Evolutionary conservation across 2,329 filamentous ascomycete species (phyloP).

Genomic region (Sarocladium strictum): DNA sequence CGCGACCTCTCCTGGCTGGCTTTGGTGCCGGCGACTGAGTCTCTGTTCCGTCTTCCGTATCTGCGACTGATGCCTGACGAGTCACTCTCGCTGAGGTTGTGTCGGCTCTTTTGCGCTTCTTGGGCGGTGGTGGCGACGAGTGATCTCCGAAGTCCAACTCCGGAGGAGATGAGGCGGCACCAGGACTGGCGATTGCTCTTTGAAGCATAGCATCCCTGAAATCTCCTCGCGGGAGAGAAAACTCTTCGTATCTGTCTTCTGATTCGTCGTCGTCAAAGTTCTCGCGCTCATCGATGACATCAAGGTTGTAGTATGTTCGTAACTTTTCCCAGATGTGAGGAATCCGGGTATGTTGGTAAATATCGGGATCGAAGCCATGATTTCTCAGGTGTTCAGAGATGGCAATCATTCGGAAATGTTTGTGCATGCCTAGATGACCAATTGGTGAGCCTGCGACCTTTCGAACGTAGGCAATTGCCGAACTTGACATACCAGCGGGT

Average conservation of each 20-base stretch:
- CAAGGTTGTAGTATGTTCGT: conserved; percentile 74
- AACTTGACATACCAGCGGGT: conserved; percentile 65
- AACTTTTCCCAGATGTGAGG: conserved; percentile 91
- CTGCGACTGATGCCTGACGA: conserved; percentile 39
- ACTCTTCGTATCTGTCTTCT: conserved; percentile 58
- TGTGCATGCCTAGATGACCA: conserved; percentile 66
- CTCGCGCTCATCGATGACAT: conserved; percentile 80
- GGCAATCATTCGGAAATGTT: conserved; percentile 86
- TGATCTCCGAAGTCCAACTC: conserved; percentile 32
- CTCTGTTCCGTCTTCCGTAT: conserved; percentile 40
- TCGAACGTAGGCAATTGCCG: background rate
- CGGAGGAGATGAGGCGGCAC: conserved; percentile 40
- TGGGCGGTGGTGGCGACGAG: conserved; percentile 23
- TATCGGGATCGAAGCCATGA: conserved; percentile 68
- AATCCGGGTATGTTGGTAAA: conserved; percentile 75
- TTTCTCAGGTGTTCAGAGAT: conserved; percentile 75
- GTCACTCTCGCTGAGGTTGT: conserved; percentile 28
- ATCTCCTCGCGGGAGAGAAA: conserved; percentile 49
- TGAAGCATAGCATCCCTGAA: conserved; percentile 43
- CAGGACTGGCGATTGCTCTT: conserved; percentile 36
- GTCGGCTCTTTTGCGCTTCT: conserved; percentile 40
- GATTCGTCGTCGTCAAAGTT: conserved; percentile 55
- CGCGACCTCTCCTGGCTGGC: conserved; percentile 33
- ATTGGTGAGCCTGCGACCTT: background rate
- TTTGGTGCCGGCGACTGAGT: conserved; percentile 27